Evolutionary conservation across 176 grass and related monocot genomes (phyloP), one percentile per base, ranked within the genome.

Genomic region (Triticum dicoccoides): DNA sequence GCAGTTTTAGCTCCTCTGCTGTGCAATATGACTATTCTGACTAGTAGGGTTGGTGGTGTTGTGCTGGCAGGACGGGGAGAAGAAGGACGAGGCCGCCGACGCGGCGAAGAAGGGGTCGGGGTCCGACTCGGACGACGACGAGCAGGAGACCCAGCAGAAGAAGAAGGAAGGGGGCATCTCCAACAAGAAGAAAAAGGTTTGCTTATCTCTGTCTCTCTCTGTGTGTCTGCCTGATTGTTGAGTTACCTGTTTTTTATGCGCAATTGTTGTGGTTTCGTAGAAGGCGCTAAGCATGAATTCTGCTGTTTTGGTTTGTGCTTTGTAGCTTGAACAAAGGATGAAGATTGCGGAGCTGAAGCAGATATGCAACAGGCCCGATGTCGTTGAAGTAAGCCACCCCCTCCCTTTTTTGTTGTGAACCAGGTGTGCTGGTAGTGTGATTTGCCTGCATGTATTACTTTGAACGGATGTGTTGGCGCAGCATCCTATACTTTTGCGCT

Each of bases 271-370:
- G 47, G 18, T 34, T 45, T 41, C 3, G 14, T 65, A 3, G 2
- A 5, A 76, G 5, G 52, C n/a, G 10, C 62, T 72, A 20, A 73
- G 11, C 52, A 69, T 68, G 78, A 84, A 21, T 9, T 27, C 6
- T 41, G 25, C 7, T 63, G 24, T 21, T 25, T 67, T 75, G 32
- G 30, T 75, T 49, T 65, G 38, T 58, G 29, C 23, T 81, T 73
- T 86, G 29, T 72, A 97, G 93, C 37, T 96, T 15, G 86, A 96
- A 44, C 88, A 77, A 32, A 94, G 96, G 79, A 98, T 98, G 93
- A 96, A 98, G 76, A 98, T 98, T 72, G 96, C 96, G 54, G 86
- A 94, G 41, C 78, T 98, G 76, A 98, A 98, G 85, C 89, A 95
- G 85, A 84, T 96, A 68, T 94, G 86, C 93, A 91, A 92, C 25